phyloP scores from a whole-genome alignment of 768 basidiomycete species.

The Tricholomella constricta region DNA sequence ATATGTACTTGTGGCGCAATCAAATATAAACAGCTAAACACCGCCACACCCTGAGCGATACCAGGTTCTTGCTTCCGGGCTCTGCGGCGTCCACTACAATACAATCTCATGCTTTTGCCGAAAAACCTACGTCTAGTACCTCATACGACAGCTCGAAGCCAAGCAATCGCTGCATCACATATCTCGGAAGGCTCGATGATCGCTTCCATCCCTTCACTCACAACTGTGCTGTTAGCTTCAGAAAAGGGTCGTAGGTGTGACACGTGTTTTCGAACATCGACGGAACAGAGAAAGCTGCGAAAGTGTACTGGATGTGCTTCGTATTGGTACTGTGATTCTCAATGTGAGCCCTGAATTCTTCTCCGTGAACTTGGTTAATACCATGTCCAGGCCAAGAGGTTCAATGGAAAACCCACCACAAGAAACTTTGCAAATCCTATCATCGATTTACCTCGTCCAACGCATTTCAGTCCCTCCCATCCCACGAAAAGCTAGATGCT shows the following conservation, averaged over 20 bases:
- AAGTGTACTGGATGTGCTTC: slow-evolving; percentile 67
- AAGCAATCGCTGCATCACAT: slow-evolving; percentile 42
- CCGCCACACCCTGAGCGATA: too few relatives aligned
- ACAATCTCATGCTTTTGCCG: background rate
- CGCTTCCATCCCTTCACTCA: slow-evolving; percentile 45
- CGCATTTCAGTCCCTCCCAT: slow-evolving; percentile 48
- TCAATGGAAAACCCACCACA: slow-evolving; percentile 71
- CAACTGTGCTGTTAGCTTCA: slow-evolving; percentile 48
- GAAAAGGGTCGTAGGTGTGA: slow-evolving; percentile 74
- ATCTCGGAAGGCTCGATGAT: slow-evolving; percentile 52
- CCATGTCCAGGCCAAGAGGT: slow-evolving; percentile 56
- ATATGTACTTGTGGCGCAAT: too few relatives aligned
- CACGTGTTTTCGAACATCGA: slow-evolving; percentile 47
- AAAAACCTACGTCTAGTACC: slow-evolving; percentile 36
- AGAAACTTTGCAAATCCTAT: slow-evolving; percentile 64
- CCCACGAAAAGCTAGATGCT: slow-evolving; percentile 61
- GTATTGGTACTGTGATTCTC: slow-evolving; percentile 71
- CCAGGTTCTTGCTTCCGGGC: too few relatives aligned
- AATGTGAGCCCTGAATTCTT: slow-evolving; percentile 48
- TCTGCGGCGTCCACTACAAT: background rate
- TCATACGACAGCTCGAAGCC: slow-evolving; percentile 51
- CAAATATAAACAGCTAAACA: too few relatives aligned
- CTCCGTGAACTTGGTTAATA: background rate
- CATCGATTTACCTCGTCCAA: slow-evolving; percentile 47
- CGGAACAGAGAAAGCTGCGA: slow-evolving; percentile 37